These are phyloP conservation scores for Styphnolobium japonicum DNA, from an alignment of 306 rosid genomes.

Conservation along the genomic window DNA sequence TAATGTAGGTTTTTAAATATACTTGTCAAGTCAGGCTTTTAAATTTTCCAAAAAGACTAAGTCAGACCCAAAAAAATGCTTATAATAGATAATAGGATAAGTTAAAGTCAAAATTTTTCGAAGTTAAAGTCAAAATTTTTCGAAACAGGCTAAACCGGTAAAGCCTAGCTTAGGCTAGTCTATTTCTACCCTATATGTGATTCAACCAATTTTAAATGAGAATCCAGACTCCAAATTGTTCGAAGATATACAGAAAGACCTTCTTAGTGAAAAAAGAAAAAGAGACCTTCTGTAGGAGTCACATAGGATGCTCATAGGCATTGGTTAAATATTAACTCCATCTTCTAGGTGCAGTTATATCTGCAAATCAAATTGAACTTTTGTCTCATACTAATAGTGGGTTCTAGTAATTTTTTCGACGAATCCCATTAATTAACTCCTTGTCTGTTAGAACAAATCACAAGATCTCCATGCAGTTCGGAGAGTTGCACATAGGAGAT, in stretches of 20 bases:
- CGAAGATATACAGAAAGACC: not conserved
- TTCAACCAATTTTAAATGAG: slow-evolving; percentile 23
- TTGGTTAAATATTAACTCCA: not conserved
- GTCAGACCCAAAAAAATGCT: too few relatives aligned
- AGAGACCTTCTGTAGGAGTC: not conserved
- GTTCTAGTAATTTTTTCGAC: not conserved
- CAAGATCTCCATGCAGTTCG: slow-evolving; percentile 17
- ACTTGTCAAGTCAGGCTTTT: too few relatives aligned
- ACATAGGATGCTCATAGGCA: not conserved
- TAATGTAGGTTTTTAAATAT: too few relatives aligned
- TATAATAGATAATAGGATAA: too few relatives aligned
- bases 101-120: too few relatives aligned
- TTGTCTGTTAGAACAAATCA: not conserved
- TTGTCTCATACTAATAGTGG: not conserved
- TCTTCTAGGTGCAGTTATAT: not conserved
- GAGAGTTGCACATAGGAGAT: not conserved
- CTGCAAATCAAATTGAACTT: not conserved
- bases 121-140: too few relatives aligned
- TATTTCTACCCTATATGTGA: too few relatives aligned
- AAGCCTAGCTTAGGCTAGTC: too few relatives aligned
- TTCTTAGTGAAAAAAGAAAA: not conserved
- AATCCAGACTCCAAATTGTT: not conserved
- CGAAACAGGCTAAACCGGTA: too few relatives aligned
- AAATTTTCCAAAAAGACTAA: too few relatives aligned
- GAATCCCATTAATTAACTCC: not conserved